Evolutionary conservation across 345 rosid genomes (phyloP), one percentile per base, ranked within the genome.

Genomic region (Cochlearia excelsa): DNA sequence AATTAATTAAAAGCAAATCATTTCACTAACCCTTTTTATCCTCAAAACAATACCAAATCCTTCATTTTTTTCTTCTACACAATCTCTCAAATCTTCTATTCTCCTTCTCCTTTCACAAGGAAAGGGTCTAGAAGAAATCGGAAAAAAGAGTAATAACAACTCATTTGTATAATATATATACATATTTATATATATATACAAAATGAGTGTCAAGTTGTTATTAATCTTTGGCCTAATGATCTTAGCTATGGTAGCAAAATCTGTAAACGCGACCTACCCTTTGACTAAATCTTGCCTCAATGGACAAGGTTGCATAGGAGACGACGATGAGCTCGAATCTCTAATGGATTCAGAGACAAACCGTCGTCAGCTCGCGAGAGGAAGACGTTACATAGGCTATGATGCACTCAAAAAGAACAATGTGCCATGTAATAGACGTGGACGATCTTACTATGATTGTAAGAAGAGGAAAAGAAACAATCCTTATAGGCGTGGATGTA

Each of bases 401-500:
- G 61, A 10, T 1, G 84, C 80, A 37, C 63, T 81, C 7, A 64
- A 48, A 37, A 55, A 47, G 61, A 55, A 77, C 67, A 43, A 53
- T 8, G 69, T 75, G 3, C 88, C 88, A 5, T 81, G 85, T 66
- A 73, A 23, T 34, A 59, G 69, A 31, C 74, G 78, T 10, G 85
- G 88, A n/a, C 43, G 54, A 2, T 83, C 85, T 37, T 81, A 79
- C 71, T 83, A 83, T 46, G 78, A 77, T 50, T 83, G 88, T 61
- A 63, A 58, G 4, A 34, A 27, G 46, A 51, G 65, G 50, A 62
- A 9, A 33, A 59, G 34, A 65, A 78, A 61, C 23, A 83, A 83
- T 56, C 85, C 82, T 27, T 83, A 78, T 30, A 74, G 45, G 4
- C 80, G 84, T 59, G 84, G 84, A 11, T 82, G 87, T 80, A 72